Base-by-base conservation (phyloP, 129 eudicot genomes). In the Gnaphalium uliginosum region DNA sequence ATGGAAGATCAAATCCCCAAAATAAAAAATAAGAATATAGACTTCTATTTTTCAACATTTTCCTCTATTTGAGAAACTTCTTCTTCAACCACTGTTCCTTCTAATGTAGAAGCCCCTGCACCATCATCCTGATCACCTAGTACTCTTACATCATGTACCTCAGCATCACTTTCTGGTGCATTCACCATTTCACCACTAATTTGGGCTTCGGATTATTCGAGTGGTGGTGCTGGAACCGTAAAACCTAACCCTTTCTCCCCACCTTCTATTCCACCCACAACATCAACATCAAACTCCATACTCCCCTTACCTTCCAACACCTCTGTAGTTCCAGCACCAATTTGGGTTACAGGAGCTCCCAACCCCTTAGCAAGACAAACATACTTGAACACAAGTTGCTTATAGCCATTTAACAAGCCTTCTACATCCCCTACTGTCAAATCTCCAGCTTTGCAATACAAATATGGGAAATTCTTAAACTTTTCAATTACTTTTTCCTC, bases 311-410 rank as follows among this genome's bases (percentile, higher is more conserved):
- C 32, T 56, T 68, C 81, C 24, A 27, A 50, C 8, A 6, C 25
- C 33, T 10, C 58, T 61, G 27, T 79, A 29, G 22, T 74, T 30
- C 77, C 81, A 9, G 43, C 75, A 22, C 70, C 71, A 27, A 50
- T 77, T 76, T 32, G 74, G 50, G 63, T 60, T 24, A 66, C 60
- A 3, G 81, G 29, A 46, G 74, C 75, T 18, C 94, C 98, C 77
- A 90, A 63, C 61, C 98, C 96, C 82, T 86, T 90, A 63, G 95
- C 80, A 59, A 92, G 95, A 72, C 96, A 87, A 18, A 86, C 90
- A 82, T 92, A 92, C 81, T 83, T 92, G 50, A 92, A 79, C 17
- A 86, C 98, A 10, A 92, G 85, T 67, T 86, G 84, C 83, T 89
- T 92, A 58, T 92, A 92, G 68, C 88, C 86, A 54, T 63, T 79